These are phyloP conservation scores for Glomus cerebriforme DNA, from an alignment of 192 early-diverging fungal species.

Conservation along the genomic window DNA sequence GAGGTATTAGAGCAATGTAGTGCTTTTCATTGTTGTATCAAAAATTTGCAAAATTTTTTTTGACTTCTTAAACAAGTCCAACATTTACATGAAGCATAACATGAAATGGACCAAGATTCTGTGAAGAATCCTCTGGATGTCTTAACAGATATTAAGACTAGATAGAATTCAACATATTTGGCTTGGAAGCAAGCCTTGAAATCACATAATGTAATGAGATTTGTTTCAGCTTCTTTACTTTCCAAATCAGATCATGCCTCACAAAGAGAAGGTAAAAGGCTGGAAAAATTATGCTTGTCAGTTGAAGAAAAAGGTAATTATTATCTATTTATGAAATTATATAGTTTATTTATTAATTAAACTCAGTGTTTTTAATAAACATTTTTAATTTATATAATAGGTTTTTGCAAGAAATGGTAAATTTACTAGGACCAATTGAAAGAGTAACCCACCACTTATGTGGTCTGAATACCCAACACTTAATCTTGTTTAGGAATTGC, in stretches of 20 bases:
- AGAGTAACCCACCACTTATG: no score
- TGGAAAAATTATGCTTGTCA: background rate
- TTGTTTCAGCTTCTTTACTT: background rate
- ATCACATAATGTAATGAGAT: background rate
- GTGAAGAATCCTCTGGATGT: background rate
- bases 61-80: background rate
- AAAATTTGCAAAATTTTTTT: background rate
- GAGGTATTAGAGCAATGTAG: slow-evolving; percentile 1
- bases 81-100: background rate
- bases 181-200: background rate
- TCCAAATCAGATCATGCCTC: background rate
- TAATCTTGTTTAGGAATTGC: no score
- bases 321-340: no score
- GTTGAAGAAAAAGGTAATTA: background rate
- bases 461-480: no score
- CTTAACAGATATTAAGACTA: background rate
- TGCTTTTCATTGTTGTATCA: background rate
- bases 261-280: background rate
- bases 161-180: background rate
- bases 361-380: background rate
- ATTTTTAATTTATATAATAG: no score
- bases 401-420: no score
- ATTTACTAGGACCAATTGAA: no score
- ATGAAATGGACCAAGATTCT: background rate
- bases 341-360: no score